A percentile compares a stretch with the other conserved stretches of the same genome.
These are phyloP conservation scores for Termitomyces sp. DNA, from an alignment of 768 basidiomycete genomes.

Conservation along the genomic window DNA sequence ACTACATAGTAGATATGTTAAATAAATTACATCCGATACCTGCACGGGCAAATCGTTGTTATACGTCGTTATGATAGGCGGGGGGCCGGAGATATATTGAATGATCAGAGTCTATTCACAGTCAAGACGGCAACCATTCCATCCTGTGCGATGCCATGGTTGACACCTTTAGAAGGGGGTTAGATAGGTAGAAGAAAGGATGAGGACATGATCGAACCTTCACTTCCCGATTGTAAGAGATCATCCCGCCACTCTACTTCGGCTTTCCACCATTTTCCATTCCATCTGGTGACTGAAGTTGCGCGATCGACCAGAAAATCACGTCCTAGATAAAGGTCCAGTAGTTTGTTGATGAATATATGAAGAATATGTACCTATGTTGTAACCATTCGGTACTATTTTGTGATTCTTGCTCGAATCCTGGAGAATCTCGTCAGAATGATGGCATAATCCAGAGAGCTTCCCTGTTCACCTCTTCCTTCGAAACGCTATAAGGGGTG, in stretches of 20 bases:
- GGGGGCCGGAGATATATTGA: not conserved
- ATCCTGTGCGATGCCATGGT: constrained; percentile 78
- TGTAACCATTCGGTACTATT: constrained; percentile 77
- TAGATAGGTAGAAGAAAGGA: not conserved
- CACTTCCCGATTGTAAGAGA: constrained; percentile 59
- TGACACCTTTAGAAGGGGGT: constrained; percentile 46
- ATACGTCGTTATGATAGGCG: not conserved
- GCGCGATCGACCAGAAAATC: constrained; percentile 74
- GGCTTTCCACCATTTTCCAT: constrained; percentile 68
- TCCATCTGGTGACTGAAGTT: constrained; percentile 51
- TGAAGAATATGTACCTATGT: constrained; percentile 31
- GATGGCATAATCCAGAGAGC: not conserved
- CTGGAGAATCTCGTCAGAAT: constrained; percentile 14
- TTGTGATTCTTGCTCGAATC: constrained; percentile 62
- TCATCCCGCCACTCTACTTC: constrained; percentile 72
- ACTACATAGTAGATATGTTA: constrained; percentile 2
- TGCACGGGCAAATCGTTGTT: not conserved
- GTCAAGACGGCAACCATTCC: constrained; percentile 78
- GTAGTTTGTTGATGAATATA: not conserved
- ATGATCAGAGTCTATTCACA: constrained; percentile 25
- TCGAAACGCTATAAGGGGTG: constrained; percentile 49
- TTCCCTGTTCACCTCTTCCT: constrained; percentile 47
- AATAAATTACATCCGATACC: constrained; percentile 6
- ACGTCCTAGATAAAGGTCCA: constrained; percentile 37
- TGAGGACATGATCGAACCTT: constrained; percentile 38